These are phyloP conservation scores for Simmondsia chinensis DNA, from an alignment of 148 eudicot genomes.

Conservation along the genomic window DNA sequence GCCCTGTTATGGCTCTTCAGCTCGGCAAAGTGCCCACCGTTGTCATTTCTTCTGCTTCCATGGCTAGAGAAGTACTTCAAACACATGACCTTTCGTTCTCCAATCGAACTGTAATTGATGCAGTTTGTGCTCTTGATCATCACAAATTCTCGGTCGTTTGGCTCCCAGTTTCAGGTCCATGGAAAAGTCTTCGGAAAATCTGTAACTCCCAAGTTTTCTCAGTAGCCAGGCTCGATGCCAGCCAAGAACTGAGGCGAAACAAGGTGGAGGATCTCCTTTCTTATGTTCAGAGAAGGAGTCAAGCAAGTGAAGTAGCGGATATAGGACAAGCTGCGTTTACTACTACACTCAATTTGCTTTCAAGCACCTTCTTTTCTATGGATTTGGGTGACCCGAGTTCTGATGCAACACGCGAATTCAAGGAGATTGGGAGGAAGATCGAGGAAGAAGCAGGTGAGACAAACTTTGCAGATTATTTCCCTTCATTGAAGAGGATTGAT, in stretches of 20 bases:
- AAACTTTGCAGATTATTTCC: conserved; percentile 35
- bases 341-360: conserved; percentile 6
- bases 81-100: conserved; percentile 6
- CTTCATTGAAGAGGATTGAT: conserved; percentile 24
- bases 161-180: conserved; percentile 1
- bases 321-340: conserved; percentile 9
- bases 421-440: conserved; percentile 9
- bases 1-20: conserved; percentile 10
- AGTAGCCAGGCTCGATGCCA: conserved; percentile 5
- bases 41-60: conserved; percentile 12
- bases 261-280: conserved; percentile 8
- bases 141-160: conserved; percentile 3
- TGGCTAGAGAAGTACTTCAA: conserved; percentile 14
- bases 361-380: conserved; percentile 10
- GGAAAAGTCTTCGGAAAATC: conserved; percentile 6
- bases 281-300: neutral
- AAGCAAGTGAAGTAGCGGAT: neutral
- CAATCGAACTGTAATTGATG: conserved; percentile 2
- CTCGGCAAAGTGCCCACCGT: conserved; percentile 14
- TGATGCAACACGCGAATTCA: conserved; percentile 4
- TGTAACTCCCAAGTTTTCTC: conserved; percentile 5
- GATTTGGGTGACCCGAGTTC: conserved; percentile 7
- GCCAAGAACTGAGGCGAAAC: conserved; percentile 6
- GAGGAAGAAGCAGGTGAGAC: conserved; percentile 25
- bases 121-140: conserved; percentile 8